A percentile compares a stretch with the other conserved stretches of the same genome.
Conservation (phyloP, 768 basidiomycete species). For the Panellus pusillus region DNA sequence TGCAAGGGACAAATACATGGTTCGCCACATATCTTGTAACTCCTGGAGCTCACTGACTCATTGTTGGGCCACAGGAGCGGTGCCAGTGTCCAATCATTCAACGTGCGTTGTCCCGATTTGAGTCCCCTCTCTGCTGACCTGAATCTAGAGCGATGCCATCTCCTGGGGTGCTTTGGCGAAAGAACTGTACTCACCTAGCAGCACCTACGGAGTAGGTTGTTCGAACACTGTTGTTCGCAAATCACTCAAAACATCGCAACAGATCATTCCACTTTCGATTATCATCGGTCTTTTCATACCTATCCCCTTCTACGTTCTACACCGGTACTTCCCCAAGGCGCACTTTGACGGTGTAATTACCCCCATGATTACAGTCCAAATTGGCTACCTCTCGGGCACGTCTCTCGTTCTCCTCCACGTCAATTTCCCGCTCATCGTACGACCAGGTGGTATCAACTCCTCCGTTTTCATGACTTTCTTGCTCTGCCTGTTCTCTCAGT, state of each 20-base stretch:
- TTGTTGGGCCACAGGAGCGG: constrained; percentile 26
- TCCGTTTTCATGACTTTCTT: constrained; percentile 46
- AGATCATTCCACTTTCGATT: constrained; percentile 48
- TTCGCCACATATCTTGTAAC: constrained; percentile 29
- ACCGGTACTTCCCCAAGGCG: constrained; percentile 47
- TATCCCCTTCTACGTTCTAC: constrained; percentile 55
- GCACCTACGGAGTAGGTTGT: constrained; percentile 44
- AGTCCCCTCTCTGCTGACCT: constrained; percentile 26
- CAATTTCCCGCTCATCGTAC: neutral
- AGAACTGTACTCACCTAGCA: constrained; percentile 44
- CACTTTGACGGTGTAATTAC: constrained; percentile 51
- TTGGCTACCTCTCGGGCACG: constrained; percentile 35
- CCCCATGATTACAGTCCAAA: constrained; percentile 32
- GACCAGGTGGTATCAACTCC: constrained; percentile 53
- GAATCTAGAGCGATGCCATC: constrained; percentile 47
- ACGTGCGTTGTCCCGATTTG: constrained; percentile 29
- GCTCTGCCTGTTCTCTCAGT: constrained; percentile 49
- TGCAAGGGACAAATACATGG: constrained; percentile 53
- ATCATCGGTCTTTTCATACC: constrained; percentile 53
- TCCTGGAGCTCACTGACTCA: constrained; percentile 14
- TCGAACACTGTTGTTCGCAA: constrained; percentile 17
- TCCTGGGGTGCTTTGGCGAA: constrained; percentile 60
- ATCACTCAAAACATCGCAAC: constrained; percentile 13
- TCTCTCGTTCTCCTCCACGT: neutral
- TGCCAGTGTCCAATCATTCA: constrained; percentile 48